phyloP scores from a whole-genome alignment of 768 basidiomycete genomes.

The Termitomyces eurrhizus region DNA sequence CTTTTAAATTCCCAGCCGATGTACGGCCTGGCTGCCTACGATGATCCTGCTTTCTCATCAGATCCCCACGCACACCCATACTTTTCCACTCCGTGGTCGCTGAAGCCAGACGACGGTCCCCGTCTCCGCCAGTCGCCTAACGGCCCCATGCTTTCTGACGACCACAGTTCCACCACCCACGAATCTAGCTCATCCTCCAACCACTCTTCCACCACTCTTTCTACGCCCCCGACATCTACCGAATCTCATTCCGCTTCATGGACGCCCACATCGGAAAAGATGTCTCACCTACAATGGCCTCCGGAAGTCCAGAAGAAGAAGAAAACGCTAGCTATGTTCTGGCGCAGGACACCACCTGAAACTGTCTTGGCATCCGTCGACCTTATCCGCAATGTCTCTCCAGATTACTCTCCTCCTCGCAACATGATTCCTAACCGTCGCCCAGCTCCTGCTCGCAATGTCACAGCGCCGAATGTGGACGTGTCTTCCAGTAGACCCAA shows the following conservation, averaged over 20 bases:
- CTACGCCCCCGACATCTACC: conserved; percentile 16
- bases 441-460: conserved; percentile 13
- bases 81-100: conserved; percentile 26
- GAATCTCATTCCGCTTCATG: conserved; percentile 13
- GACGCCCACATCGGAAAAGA: conserved; percentile 1
- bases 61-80: conserved; percentile 51
- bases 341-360: conserved; percentile 16
- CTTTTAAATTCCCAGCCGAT: conserved; percentile 4
- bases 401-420: conserved; percentile 6
- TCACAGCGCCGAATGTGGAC: conserved; percentile 15
- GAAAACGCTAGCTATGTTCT: conserved; percentile 16
- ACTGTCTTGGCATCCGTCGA: conserved; percentile 12
- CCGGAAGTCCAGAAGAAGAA: conserved; percentile 16
- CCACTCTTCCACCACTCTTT: conserved; percentile 18
- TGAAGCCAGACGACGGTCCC: conserved; percentile 17
- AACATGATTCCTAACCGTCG: conserved; percentile 8
- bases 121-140: conserved; percentile 31
- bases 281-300: conserved; percentile 8
- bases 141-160: conserved; percentile 19
- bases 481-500: conserved; percentile 16
- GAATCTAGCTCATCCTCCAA: conserved; percentile 13
- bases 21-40: conserved; percentile 15
- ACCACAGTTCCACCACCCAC: conserved; percentile 14
- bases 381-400: conserved; percentile 9
- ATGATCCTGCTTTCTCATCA: conserved; percentile 58